Evolutionary conservation across 1,284 basidiomycete species (phyloP).

Genomic region (Ceratobasidium sp.): DNA sequence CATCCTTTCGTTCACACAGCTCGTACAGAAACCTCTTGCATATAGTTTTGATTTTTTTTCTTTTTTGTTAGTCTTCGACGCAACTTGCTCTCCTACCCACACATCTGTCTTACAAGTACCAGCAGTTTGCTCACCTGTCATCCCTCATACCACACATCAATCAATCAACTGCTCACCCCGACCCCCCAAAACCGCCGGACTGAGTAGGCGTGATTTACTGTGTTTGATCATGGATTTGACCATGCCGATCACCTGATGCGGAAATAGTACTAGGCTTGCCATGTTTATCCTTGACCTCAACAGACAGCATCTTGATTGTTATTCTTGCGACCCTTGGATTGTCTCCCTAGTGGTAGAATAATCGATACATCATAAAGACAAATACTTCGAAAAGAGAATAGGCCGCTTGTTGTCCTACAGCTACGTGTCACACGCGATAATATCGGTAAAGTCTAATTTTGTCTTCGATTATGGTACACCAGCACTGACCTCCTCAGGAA

Average conservation of each 20-base stretch:
- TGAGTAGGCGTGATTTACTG: not conserved
- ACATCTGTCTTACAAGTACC: constrained; percentile 26
- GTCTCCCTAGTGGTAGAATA: not conserved
- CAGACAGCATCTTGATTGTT: not conserved
- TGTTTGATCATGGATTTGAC: not conserved
- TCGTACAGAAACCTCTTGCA: constrained; percentile 31
- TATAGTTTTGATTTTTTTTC: constrained; percentile 14
- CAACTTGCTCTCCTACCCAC: constrained; percentile 3
- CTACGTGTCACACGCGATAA: constrained; percentile 7
- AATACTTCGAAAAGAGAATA: not conserved
- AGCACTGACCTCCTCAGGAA: too few species aligned
- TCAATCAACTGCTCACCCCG: constrained; percentile 12
- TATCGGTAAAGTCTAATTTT: not conserved
- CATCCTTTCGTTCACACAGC: constrained; percentile 35
- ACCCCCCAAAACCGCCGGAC: too few species aligned
- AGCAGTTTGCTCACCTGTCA: constrained; percentile 8
- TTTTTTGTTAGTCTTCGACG: not conserved
- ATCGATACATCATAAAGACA: not conserved
- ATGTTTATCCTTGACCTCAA: constrained; percentile 19
- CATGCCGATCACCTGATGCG: constrained; percentile 16
- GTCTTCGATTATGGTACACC: too few species aligned
- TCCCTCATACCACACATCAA: constrained; percentile 34
- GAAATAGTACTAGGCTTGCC: constrained; percentile 1
- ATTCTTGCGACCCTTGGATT: not conserved
- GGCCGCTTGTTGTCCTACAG: not conserved